Evolutionary conservation across 352 stramenopile genomes (phyloP).

Genomic region (Globisporangium sylvaticum): DNA sequence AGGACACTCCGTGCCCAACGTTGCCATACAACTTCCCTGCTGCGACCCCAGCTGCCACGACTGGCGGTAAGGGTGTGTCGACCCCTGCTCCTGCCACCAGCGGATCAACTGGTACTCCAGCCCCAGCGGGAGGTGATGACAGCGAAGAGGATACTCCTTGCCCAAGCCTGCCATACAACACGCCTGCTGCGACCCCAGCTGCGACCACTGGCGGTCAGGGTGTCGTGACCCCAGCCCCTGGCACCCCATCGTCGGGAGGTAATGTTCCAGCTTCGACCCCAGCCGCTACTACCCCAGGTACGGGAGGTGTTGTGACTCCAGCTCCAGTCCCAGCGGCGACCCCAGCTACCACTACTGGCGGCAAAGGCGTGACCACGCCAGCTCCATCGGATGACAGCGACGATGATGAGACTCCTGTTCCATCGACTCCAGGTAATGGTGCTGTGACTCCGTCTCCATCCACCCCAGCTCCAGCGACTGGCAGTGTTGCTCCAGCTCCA

Average conservation of each 20-base stretch:
- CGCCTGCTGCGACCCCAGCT: constrained; percentile 5
- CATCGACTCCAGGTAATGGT: not conserved
- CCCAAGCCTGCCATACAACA: constrained; percentile 1
- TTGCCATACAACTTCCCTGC: too few relatives aligned
- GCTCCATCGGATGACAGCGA: not conserved
- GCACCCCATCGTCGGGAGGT: too few relatives aligned
- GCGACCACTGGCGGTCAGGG: not conserved
- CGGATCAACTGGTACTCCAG: too few relatives aligned
- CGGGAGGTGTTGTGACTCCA: too few relatives aligned
- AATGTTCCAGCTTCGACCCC: too few relatives aligned
- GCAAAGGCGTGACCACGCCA: not conserved
- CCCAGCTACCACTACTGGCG: not conserved
- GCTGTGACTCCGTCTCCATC: not conserved
- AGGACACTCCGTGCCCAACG: too few relatives aligned
- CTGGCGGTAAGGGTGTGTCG: not conserved
- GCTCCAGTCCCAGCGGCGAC: not conserved
- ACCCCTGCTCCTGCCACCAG: not conserved
- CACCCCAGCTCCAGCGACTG: not conserved
- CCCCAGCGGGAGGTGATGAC: not conserved
- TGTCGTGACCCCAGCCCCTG: too few relatives aligned
- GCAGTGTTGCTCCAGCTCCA: not conserved
- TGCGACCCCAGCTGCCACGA: not conserved
- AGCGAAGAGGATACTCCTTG: constrained; percentile 3
- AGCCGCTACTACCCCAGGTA: too few relatives aligned
- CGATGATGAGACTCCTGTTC: not conserved